Conservation (phyloP, 139 green algal species). For the Axilococcus clingmanii region DNA sequence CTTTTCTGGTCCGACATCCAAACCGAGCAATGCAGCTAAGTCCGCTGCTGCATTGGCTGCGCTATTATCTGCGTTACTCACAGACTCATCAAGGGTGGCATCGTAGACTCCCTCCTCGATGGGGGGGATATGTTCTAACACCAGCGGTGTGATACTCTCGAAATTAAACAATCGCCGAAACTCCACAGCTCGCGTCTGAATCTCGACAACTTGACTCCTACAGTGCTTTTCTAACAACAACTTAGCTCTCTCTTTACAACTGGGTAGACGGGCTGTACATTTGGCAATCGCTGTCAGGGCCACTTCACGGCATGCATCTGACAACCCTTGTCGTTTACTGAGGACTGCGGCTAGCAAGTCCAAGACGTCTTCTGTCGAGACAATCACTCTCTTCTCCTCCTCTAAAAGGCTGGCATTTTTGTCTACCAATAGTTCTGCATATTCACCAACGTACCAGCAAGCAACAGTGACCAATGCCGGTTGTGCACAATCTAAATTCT, state of each 20-base stretch:
- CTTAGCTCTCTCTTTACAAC: conserved; percentile 14
- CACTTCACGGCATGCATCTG: conserved; percentile 39
- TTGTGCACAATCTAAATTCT: conserved; percentile 15
- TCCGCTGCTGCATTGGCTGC: conserved; percentile 19
- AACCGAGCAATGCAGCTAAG: conserved; percentile 35
- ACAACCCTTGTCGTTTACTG: not conserved
- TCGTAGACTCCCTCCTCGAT: conserved; percentile 71
- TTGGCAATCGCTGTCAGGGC: conserved; percentile 78
- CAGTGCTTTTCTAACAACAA: conserved; percentile 43
- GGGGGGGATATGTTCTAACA: conserved; percentile 90
- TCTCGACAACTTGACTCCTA: conserved; percentile 54
- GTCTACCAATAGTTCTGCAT: conserved; percentile 62
- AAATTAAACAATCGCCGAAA: conserved; percentile 61
- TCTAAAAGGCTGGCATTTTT: conserved; percentile 48
- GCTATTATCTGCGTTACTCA: not conserved
- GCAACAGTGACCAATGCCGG: conserved; percentile 41
- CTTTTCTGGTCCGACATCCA: conserved; percentile 24
- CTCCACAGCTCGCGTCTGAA: conserved; percentile 68
- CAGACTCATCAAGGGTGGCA: conserved; percentile 15
- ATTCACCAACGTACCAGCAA: conserved; percentile 79
- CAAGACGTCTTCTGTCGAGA: conserved; percentile 47
- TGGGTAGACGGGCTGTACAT: conserved; percentile 57
- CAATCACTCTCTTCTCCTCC: conserved; percentile 37
- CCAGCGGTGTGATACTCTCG: conserved; percentile 30
- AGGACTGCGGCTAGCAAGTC: conserved; percentile 41